phyloP scores from a whole-genome alignment of 257 asterid genomes.

The Nicotiana tomentosiformis region DNA sequence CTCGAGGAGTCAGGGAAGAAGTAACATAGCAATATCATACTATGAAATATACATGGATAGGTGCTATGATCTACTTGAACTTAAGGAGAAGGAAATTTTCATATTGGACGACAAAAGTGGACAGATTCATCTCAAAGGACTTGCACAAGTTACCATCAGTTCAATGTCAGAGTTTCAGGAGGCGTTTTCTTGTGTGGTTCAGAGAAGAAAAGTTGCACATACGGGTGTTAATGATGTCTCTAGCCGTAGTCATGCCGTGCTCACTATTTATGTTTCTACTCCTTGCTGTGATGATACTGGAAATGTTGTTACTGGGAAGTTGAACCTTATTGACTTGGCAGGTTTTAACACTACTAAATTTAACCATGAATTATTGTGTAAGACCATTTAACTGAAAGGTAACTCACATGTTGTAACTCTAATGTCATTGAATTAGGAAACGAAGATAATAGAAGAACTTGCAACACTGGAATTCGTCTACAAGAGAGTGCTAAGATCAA shows the following conservation, averaged over 20 bases:
- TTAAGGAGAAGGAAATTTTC: conserved; percentile 58
- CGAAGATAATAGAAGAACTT: conserved; percentile 76
- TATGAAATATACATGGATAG: conserved; percentile 81
- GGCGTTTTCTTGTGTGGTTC: conserved; percentile 52
- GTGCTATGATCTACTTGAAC: conserved; percentile 76
- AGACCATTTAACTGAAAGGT: neutral
- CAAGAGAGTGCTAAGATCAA: conserved; percentile 91
- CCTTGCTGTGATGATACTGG: conserved; percentile 30
- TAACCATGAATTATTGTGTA: neutral
- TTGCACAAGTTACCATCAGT: conserved; percentile 50
- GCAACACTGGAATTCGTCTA: conserved; percentile 83
- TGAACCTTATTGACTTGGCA: conserved; percentile 92
- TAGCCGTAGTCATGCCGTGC: conserved; percentile 89
- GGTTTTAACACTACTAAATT: conserved; percentile 32
- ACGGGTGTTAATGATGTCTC: conserved; percentile 75
- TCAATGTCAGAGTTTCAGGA: conserved; percentile 49
- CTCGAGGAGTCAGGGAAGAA: conserved; percentile 35
- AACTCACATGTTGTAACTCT: neutral
- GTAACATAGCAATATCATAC: conserved; percentile 52
- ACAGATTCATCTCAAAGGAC: conserved; percentile 70
- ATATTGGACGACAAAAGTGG: conserved; percentile 67
- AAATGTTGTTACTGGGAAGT: conserved; percentile 50
- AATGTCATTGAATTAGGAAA: conserved; percentile 42
- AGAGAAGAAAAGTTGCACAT: conserved; percentile 71
- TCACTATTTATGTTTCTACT: conserved; percentile 44